Conservation (phyloP, 1,284 basidiomycete genomes). For the Baeospora myosura region DNA sequence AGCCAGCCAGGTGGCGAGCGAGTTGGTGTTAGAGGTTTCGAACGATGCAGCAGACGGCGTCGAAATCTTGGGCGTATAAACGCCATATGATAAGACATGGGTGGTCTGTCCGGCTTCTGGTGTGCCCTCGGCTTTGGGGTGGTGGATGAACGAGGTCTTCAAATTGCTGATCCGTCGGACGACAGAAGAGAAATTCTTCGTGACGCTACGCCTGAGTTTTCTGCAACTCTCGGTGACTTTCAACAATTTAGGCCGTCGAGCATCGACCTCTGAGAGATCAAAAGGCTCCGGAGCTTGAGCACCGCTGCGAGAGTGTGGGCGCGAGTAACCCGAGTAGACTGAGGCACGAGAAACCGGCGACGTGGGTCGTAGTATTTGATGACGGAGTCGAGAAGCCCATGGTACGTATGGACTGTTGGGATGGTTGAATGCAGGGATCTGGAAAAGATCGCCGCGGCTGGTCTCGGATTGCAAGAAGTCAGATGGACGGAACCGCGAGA, state of each 20-base stretch:
- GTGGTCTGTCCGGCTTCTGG: background rate
- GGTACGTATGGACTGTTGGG: conserved; percentile 44
- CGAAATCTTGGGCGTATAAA: conserved; percentile 2
- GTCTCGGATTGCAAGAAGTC: background rate
- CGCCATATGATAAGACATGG: background rate
- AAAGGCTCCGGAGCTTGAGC: conserved; percentile 34
- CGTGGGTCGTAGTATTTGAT: conserved; percentile 27
- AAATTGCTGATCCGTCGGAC: conserved; percentile 5
- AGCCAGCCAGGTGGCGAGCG: conserved; percentile 34
- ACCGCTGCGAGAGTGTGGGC: conserved; percentile 26
- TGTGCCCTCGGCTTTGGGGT: background rate
- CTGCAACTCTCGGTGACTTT: conserved; percentile 20
- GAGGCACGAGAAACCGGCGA: conserved; percentile 22
- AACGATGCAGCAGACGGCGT: conserved; percentile 15
- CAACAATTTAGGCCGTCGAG: conserved; percentile 8
- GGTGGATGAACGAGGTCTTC: conserved; percentile 2
- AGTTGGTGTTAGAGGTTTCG: conserved; percentile 26
- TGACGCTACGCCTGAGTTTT: conserved; percentile 21
- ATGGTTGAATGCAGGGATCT: conserved; percentile 19
- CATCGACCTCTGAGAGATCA: conserved; percentile 17
- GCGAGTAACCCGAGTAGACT: conserved; percentile 17
- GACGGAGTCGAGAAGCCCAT: conserved; percentile 32
- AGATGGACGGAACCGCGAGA: conserved; percentile 11
- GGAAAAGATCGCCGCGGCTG: conserved; percentile 7
- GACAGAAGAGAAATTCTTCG: conserved; percentile 14